A percentile compares a stretch with the other conserved stretches of the same genome.
Conservation (phyloP, 2,329 filamentous ascomycete genomes). For the Alternaria longipes region DNA sequence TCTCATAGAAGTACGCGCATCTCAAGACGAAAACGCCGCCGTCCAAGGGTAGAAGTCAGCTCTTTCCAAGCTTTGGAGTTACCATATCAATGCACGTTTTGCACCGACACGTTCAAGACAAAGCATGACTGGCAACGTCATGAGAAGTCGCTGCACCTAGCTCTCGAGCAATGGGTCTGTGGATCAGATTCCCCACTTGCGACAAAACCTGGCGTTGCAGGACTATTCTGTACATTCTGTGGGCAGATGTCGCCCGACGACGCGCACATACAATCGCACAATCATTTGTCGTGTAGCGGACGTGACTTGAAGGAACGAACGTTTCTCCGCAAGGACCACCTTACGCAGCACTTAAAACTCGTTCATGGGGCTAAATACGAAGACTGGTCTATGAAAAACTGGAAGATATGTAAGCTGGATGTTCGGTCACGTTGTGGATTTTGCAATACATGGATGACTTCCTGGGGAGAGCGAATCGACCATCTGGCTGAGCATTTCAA, state of each 20-base stretch:
- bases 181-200: neutral
- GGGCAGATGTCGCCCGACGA: neutral
- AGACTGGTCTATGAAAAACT: neutral
- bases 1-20: neutral
- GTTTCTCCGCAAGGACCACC: neutral
- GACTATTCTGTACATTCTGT: neutral
- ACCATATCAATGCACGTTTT: neutral
- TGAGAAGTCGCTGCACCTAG: neutral
- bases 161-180: neutral
- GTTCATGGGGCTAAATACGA: neutral
- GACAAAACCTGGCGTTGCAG: neutral
- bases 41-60: neutral
- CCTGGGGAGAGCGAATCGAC: neutral
- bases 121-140: neutral
- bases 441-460: neutral
- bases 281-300: neutral
- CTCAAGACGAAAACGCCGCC: neutral
- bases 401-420: neutral
- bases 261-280: neutral
- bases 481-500: neutral
- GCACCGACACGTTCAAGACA: neutral
- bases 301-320: neutral
- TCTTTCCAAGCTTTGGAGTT: neutral
- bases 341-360: neutral
- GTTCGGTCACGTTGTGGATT: neutral